These are phyloP conservation scores for Nigrospora oryzae DNA, from an alignment of 2,329 filamentous ascomycete genomes.

Conservation along the genomic window DNA sequence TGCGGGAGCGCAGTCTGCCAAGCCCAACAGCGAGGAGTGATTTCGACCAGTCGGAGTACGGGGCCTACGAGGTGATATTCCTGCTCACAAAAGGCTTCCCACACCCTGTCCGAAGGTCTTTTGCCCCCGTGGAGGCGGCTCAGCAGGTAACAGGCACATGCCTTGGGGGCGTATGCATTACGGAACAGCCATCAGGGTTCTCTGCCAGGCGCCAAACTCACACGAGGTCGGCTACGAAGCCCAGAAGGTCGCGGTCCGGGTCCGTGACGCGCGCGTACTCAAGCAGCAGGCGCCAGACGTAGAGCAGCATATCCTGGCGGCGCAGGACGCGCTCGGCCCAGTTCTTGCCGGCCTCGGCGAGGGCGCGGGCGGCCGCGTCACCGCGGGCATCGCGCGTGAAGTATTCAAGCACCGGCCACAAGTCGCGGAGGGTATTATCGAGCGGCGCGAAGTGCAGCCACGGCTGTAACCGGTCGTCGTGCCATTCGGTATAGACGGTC, in stretches of 20 bases:
- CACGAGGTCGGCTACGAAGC: too few species aligned
- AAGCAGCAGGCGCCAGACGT: constrained; percentile 52
- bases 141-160: too few species aligned
- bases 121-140: too few species aligned
- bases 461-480: constrained; percentile 58
- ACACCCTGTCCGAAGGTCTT: too few species aligned
- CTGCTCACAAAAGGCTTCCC: too few species aligned
- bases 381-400: constrained; percentile 32
- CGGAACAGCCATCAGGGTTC: too few species aligned
- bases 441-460: constrained; percentile 70
- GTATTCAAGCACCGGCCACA: constrained; percentile 58
- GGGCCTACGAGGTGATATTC: too few species aligned
- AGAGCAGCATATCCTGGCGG: constrained; percentile 58
- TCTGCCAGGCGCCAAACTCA: too few species aligned
- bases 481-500: constrained; percentile 68
- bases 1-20: too few species aligned
- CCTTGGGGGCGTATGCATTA: too few species aligned
- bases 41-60: too few species aligned
- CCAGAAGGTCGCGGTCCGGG: neutral
- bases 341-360: constrained; percentile 48
- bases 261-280: constrained; percentile 47
- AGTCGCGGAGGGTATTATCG: constrained; percentile 58
- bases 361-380: constrained; percentile 48
- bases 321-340: constrained; percentile 57
- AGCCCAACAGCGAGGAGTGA: too few species aligned